Conservation (phyloP, 768 basidiomycete genomes). For the Boletus tomentosulus region DNA sequence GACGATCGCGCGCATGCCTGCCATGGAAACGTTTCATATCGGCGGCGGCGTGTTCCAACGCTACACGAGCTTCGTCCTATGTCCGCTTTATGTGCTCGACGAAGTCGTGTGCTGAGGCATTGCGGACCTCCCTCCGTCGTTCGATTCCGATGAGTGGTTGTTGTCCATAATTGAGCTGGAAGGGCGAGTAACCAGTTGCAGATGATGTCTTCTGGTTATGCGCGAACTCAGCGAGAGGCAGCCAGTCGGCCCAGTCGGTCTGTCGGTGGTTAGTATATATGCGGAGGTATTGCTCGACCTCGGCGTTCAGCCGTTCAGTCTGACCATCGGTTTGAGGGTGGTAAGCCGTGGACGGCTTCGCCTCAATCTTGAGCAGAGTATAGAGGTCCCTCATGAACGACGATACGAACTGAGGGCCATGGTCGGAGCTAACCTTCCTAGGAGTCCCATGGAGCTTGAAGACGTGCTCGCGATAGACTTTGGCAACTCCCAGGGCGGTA, state of each 20-base stretch:
- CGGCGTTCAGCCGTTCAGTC: no score
- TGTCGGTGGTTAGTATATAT: no score
- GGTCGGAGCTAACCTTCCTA: background rate
- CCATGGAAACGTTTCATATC: background rate
- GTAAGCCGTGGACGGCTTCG: background rate
- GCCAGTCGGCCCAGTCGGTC: no score
- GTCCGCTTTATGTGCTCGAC: background rate
- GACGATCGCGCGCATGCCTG: background rate
- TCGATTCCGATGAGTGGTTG: background rate
- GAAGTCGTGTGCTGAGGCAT: background rate
- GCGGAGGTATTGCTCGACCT: no score
- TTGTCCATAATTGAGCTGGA: slow-evolving; percentile 13
- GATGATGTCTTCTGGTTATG: background rate
- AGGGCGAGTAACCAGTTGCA: slow-evolving; percentile 27
- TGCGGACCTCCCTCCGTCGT: background rate
- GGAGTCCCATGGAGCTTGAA: background rate
- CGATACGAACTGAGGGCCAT: background rate
- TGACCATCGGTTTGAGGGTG: background rate
- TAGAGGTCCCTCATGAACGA: background rate
- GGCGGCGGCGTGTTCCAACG: background rate
- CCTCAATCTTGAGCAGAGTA: background rate
- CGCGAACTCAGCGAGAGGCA: background rate
- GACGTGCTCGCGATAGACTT: background rate
- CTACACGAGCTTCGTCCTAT: background rate
- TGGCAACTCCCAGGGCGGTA: background rate